Evolutionary conservation across 768 basidiomycete genomes (phyloP).

Genomic region (Dioszegia hungarica): DNA sequence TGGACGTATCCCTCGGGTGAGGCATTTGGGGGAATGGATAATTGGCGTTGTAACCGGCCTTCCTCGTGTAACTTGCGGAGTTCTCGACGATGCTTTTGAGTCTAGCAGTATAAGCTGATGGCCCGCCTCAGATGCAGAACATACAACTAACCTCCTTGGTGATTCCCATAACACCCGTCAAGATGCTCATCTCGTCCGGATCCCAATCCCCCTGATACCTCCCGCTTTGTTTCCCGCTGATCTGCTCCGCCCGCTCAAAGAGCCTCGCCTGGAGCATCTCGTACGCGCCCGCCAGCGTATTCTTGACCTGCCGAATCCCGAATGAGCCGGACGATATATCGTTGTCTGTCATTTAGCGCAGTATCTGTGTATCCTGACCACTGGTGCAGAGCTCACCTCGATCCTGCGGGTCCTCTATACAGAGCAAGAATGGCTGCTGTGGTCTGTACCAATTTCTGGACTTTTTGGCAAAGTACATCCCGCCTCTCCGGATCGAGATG

Average conservation of each 20-base stretch:
- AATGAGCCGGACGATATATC: constrained; percentile 89
- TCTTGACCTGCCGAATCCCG: constrained; percentile 72
- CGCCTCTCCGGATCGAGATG: constrained; percentile 80
- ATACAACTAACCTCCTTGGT: constrained; percentile 66
- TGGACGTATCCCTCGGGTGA: constrained; percentile 18
- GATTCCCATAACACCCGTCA: constrained; percentile 73
- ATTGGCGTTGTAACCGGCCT: constrained; percentile 29
- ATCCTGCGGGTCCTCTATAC: constrained; percentile 92
- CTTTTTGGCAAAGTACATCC: constrained; percentile 79
- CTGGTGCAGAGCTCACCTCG: constrained; percentile 57
- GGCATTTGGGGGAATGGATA: constrained; percentile 25
- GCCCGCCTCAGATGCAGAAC: neutral
- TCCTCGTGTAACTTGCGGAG: constrained; percentile 26
- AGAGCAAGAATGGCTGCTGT: constrained; percentile 56
- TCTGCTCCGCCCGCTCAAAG: constrained; percentile 61
- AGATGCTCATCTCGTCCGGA: constrained; percentile 64
- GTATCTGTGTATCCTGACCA: neutral
- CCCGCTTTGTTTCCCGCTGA: constrained; percentile 58
- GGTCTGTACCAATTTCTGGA: constrained; percentile 70
- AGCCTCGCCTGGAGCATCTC: constrained; percentile 66
- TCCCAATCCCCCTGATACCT: constrained; percentile 33
- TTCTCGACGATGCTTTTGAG: constrained; percentile 29
- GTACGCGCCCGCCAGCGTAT: constrained; percentile 72
- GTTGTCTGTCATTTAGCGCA: constrained; percentile 59
- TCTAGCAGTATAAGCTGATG: constrained; percentile 14